Evolutionary conservation across 305 asterid genomes (phyloP).

Genomic region (Lippia alba): DNA sequence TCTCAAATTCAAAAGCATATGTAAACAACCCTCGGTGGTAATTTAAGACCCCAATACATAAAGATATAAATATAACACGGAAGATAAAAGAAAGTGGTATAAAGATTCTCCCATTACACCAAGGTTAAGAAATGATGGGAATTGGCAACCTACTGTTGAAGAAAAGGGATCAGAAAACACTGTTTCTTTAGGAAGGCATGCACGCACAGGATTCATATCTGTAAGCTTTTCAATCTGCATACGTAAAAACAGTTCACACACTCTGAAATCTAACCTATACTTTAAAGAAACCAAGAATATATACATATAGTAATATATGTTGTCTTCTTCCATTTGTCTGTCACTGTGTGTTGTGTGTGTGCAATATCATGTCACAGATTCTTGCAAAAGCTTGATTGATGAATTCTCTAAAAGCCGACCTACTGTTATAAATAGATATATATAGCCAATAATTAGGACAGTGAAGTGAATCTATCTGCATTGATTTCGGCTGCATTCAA

Average conservation of each 20-base stretch:
- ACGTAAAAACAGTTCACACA: constrained; percentile 22
- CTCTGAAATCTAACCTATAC: constrained; percentile 2
- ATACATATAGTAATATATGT: not conserved
- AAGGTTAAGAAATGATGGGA: not conserved
- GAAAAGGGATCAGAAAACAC: not conserved
- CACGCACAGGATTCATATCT: constrained; percentile 8
- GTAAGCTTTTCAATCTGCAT: constrained; percentile 40
- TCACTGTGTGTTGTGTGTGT: not conserved
- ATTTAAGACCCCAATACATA: too few relatives aligned
- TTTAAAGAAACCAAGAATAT: not conserved
- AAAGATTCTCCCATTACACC: not conserved
- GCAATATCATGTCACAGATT: constrained; percentile 9
- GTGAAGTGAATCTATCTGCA: too few relatives aligned
- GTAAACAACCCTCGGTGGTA: too few relatives aligned
- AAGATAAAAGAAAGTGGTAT: too few relatives aligned
- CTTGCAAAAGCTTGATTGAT: not conserved
- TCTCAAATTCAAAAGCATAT: too few relatives aligned
- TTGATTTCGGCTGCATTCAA: constrained; percentile 13
- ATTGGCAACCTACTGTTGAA: not conserved
- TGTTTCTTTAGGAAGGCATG: too few relatives aligned
- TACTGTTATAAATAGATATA: too few relatives aligned
- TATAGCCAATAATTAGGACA: not conserved
- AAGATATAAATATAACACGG: too few relatives aligned
- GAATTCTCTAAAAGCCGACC: not conserved
- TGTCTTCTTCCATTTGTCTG: constrained; percentile 7